A percentile compares a stretch with the other conserved stretches of the same genome.
phyloP scores from a whole-genome alignment of 2,329 filamentous ascomycete genomes.

The Diaporthe citriasiana region DNA sequence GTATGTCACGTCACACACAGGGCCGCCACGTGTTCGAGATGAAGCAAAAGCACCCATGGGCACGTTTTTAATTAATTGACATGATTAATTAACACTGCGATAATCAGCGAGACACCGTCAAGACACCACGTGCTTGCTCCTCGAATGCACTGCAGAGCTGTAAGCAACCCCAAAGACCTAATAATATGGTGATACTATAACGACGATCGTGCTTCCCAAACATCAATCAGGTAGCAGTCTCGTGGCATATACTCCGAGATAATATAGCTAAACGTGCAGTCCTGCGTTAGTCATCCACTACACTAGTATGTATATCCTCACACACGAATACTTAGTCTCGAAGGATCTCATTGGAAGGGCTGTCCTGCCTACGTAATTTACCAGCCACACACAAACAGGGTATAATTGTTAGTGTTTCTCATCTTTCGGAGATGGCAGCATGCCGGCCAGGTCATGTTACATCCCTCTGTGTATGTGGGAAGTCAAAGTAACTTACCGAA shows the following conservation, averaged over 20 bases:
- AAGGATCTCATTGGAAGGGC: background rate
- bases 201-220: background rate
- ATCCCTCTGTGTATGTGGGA: background rate
- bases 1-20: no score
- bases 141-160: background rate
- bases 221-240: conserved; percentile 1
- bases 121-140: background rate
- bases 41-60: background rate
- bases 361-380: background rate
- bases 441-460: conserved; percentile 8
- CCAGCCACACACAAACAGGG: conserved; percentile 11
- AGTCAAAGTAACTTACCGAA: background rate
- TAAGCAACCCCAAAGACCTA: background rate
- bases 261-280: background rate
- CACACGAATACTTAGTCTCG: background rate
- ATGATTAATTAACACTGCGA: no score
- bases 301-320: background rate
- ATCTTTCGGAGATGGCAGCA: background rate
- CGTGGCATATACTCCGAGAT: conserved; percentile 4
- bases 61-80: background rate
- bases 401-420: conserved; percentile 20
- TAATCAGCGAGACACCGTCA: no score
- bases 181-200: conserved; percentile 8
- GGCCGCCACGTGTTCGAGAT: background rate
- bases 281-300: background rate